phyloP scores from a whole-genome alignment of 2,329 filamentous ascomycete genomes.

The Epichloe bromicola region DNA sequence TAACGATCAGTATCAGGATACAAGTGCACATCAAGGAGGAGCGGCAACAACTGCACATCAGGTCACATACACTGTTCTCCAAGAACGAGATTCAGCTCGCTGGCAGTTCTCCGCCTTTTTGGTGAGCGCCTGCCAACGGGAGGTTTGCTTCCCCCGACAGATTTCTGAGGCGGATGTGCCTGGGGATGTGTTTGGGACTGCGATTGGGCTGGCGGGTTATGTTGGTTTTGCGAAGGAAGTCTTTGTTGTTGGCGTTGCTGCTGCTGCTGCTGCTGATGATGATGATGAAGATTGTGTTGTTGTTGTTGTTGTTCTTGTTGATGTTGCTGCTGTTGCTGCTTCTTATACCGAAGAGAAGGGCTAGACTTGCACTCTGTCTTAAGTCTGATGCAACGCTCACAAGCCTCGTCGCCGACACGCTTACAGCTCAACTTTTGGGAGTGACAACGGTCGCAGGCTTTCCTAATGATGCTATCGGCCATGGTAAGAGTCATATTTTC shows the following conservation, averaged over 20 bases:
- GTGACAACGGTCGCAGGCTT: constrained; percentile 35
- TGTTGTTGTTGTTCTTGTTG: constrained; percentile 12
- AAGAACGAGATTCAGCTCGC: constrained; percentile 20
- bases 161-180: constrained; percentile 1
- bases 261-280: constrained; percentile 14
- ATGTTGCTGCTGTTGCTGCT: constrained; percentile 18
- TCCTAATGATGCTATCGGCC: constrained; percentile 26
- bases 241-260: constrained; percentile 6
- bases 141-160: constrained; percentile 4
- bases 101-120: constrained; percentile 24
- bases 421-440: constrained; percentile 33
- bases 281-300: constrained; percentile 10
- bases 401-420: constrained; percentile 25
- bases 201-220: constrained; percentile 1
- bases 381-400: constrained; percentile 29
- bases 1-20: not conserved
- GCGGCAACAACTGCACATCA: not conserved
- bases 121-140: constrained; percentile 19
- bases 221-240: constrained; percentile 7
- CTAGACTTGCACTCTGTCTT: constrained; percentile 31
- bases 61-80: constrained; percentile 23
- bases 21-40: not conserved
- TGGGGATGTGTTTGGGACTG: not conserved
- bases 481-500: constrained; percentile 19
- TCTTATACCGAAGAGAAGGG: constrained; percentile 26